These are phyloP conservation scores for Fusarium haematococcum DNA, from an alignment of 2,329 filamentous ascomycete genomes.

Conservation along the genomic window DNA sequence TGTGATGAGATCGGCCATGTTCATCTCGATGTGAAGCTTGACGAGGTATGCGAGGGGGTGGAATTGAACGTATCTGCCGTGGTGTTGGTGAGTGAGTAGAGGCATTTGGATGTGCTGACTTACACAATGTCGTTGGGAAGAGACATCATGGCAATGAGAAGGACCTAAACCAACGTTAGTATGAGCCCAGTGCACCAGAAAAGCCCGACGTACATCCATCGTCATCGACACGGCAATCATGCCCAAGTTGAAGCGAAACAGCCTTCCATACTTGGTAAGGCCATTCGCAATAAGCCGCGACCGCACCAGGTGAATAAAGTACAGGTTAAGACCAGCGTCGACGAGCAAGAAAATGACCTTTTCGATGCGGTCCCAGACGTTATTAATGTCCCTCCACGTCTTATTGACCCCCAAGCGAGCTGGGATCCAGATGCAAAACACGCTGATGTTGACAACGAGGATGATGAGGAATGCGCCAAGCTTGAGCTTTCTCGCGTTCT, in stretches of 20 bases:
- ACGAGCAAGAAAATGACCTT: conserved; percentile 64
- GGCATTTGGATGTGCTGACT: neutral
- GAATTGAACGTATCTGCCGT: conserved; percentile 56
- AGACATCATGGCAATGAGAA: conserved; percentile 48
- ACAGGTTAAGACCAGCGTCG: conserved; percentile 63
- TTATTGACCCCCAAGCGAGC: conserved; percentile 58
- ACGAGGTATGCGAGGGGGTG: conserved; percentile 65
- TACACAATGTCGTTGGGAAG: conserved; percentile 47
- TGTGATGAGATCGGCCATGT: conserved; percentile 64
- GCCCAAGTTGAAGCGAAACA: conserved; percentile 52
- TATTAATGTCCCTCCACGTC: conserved; percentile 58
- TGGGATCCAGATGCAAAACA: conserved; percentile 67
- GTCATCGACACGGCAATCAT: conserved; percentile 48
- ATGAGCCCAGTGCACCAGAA: rapidly evolving
- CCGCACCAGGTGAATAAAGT: conserved; percentile 62
- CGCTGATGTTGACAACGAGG: conserved; percentile 61
- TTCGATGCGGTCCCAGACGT: conserved; percentile 65
- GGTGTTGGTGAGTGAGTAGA: neutral
- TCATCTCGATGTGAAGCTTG: conserved; percentile 66
- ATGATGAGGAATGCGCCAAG: conserved; percentile 58
- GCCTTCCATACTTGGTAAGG: conserved; percentile 60
- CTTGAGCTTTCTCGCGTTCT: conserved; percentile 55
- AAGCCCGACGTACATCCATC: conserved; percentile 38
- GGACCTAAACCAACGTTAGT: conserved; percentile 30
- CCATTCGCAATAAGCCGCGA: conserved; percentile 59